phyloP scores from a whole-genome alignment of 2,329 filamentous ascomycete species.

The Xenoacremonium recifei region DNA sequence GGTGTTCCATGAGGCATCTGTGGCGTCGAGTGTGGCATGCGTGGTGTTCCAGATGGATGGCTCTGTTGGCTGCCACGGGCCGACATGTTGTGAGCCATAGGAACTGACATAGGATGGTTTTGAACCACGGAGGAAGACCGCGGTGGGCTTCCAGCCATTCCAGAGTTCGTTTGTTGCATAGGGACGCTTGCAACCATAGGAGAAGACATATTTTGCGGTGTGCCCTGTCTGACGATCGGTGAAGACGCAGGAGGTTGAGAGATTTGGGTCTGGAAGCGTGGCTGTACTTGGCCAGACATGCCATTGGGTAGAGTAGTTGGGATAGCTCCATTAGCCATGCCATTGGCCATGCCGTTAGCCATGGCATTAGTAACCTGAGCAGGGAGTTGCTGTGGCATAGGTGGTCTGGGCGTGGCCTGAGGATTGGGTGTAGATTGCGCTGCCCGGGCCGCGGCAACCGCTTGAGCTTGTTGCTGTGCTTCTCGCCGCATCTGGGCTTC shows the following conservation, averaged over 20 bases:
- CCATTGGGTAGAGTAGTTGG: constrained; percentile 37
- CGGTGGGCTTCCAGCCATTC: constrained; percentile 66
- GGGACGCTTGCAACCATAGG: constrained; percentile 61
- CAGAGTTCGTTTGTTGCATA: constrained; percentile 66
- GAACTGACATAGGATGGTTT: constrained; percentile 55
- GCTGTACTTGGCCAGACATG: constrained; percentile 40
- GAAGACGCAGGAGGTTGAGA: constrained; percentile 66
- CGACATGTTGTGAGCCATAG: constrained; percentile 63
- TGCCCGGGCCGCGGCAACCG: constrained; percentile 25
- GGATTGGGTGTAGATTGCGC: constrained; percentile 26
- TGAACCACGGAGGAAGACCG: constrained; percentile 66
- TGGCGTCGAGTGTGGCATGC: constrained; percentile 60
- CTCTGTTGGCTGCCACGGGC: constrained; percentile 65
- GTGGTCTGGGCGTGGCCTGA: constrained; percentile 25
- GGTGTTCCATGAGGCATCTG: constrained; percentile 61
- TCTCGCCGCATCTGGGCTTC: constrained; percentile 37
- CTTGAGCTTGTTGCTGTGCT: constrained; percentile 29
- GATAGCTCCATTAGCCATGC: constrained; percentile 39
- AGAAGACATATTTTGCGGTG: constrained; percentile 64
- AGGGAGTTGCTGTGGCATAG: constrained; percentile 33
- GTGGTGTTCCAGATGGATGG: constrained; percentile 61
- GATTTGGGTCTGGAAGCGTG: constrained; percentile 53
- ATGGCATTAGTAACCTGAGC: constrained; percentile 39
- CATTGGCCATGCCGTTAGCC: constrained; percentile 23
- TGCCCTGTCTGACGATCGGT: constrained; percentile 63